Conservation (phyloP, 768 basidiomycete genomes). For the Coprinopsis strossmayeri region DNA sequence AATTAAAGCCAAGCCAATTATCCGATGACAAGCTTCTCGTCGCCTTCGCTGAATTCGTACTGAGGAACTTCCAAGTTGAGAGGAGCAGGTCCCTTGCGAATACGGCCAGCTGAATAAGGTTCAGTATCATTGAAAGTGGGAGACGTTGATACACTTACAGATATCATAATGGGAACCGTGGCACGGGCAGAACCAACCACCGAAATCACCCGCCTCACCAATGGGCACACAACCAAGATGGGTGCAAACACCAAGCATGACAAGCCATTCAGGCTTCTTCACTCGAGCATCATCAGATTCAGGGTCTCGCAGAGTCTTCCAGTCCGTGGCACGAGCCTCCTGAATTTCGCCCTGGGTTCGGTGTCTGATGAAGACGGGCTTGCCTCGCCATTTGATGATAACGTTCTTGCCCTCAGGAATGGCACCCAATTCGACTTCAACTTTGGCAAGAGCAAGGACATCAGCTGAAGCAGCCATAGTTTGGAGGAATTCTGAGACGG, state of each 20-base stretch:
- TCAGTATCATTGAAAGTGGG: neutral
- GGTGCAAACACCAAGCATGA: conserved; percentile 92
- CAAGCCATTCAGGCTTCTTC: conserved; percentile 95
- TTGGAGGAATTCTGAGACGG: conserved; percentile 87
- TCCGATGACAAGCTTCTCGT: conserved; percentile 84
- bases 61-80: conserved; percentile 92
- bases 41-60: conserved; percentile 83
- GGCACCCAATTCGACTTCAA: conserved; percentile 82
- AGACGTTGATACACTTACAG: conserved; percentile 43
- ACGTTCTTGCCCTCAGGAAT: conserved; percentile 99
- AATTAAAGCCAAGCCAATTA: conserved; percentile 38
- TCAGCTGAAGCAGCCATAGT: conserved; percentile 98
- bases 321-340: conserved; percentile 80
- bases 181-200: conserved; percentile 99
- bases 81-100: conserved; percentile 96
- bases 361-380: conserved; percentile 99
- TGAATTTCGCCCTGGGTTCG: conserved; percentile 87
- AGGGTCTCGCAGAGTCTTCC: conserved; percentile 89
- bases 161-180: conserved; percentile 99
- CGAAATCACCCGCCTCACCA: conserved; percentile 93
- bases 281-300: conserved; percentile 83
- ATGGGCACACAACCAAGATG: conserved; percentile 99
- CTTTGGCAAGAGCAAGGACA: conserved; percentile 95
- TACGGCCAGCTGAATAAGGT: conserved; percentile 70
- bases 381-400: conserved; percentile 99